These are phyloP conservation scores for Prototheca wickerhamii DNA, from an alignment of 163 green algal genomes.

Conservation along the genomic window DNA sequence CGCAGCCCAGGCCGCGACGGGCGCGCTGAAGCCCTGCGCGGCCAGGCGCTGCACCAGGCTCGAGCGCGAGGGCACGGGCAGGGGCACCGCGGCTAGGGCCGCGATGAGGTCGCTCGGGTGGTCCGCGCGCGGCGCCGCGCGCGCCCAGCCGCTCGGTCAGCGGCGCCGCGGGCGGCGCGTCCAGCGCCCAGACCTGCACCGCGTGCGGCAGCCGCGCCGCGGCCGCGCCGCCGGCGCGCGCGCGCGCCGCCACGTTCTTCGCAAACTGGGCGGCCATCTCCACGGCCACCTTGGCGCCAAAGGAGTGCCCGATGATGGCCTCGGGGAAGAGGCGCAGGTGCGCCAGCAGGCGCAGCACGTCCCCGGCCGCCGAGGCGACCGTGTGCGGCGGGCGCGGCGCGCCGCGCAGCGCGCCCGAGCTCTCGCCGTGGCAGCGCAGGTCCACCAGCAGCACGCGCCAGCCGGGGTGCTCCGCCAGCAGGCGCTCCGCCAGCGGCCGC, in stretches of 20 bases:
- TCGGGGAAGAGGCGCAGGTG: conserved; percentile 74
- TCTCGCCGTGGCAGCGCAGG: conserved; percentile 86
- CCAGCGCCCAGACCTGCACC: conserved; percentile 80
- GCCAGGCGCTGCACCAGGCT: conserved; percentile 55
- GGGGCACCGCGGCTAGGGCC: conserved; percentile 41
- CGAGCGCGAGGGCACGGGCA: conserved; percentile 52
- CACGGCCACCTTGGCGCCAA: conserved; percentile 93
- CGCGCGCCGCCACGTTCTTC: too few relatives aligned
- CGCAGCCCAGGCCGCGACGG: conserved; percentile 58
- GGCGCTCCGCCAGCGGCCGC: conserved; percentile 61
- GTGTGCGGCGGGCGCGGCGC: conserved; percentile 38
- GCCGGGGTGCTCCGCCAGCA: conserved; percentile 53
- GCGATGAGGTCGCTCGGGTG: conserved; percentile 72
- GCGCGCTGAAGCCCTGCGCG: conserved; percentile 47
- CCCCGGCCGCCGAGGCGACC: conserved; percentile 54
- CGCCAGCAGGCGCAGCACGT: conserved; percentile 71
- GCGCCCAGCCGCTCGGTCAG: conserved; percentile 33
- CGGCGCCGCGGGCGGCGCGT: conserved; percentile 72
- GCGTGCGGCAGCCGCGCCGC: conserved; percentile 53
- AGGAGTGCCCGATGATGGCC: conserved; percentile 83
- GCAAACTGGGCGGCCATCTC: conserved; percentile 81
- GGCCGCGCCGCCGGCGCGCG: neutral
- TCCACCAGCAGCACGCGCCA: conserved; percentile 87
- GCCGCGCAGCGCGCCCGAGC: conserved; percentile 11
- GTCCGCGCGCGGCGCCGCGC: conserved; percentile 31